Conservation (phyloP, 2,329 filamentous ascomycete genomes). For the Apiospora phragmitis region DNA sequence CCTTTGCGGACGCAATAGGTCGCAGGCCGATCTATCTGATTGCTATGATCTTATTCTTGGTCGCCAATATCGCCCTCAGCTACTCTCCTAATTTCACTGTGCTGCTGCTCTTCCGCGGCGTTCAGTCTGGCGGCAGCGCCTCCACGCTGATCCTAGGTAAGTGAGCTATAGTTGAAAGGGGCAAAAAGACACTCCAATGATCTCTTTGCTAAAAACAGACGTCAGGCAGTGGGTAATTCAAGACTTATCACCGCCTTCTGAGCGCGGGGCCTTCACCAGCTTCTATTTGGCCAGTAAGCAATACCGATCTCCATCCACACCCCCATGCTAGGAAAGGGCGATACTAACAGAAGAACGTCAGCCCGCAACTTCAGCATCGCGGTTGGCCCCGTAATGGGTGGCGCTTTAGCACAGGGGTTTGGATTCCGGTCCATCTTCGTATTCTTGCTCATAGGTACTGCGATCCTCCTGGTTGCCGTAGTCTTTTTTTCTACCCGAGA, state of each 20-base stretch:
- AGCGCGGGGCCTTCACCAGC: slow-evolving; percentile 31
- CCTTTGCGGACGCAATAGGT: slow-evolving; percentile 47
- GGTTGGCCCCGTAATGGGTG: slow-evolving; percentile 30
- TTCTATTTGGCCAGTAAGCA: slow-evolving; percentile 31
- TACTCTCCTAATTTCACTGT: slow-evolving; percentile 42
- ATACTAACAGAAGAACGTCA: slow-evolving; percentile 8
- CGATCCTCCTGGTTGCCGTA: slow-evolving; percentile 21
- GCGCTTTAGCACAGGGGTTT: background rate
- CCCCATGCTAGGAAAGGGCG: background rate
- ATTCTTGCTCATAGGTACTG: slow-evolving; percentile 10
- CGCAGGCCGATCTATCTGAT: slow-evolving; percentile 45
- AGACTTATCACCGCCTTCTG: slow-evolving; percentile 29
- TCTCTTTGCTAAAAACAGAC: background rate
- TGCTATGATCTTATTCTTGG: slow-evolving; percentile 47
- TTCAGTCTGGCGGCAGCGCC: slow-evolving; percentile 50
- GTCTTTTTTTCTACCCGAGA: slow-evolving; percentile 20
- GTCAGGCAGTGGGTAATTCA: slow-evolving; percentile 34
- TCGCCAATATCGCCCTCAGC: slow-evolving; percentile 46
- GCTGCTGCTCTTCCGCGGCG: slow-evolving; percentile 44
- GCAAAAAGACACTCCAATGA: no score
- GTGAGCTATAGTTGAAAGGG: background rate
- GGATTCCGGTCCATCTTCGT: slow-evolving; percentile 16
- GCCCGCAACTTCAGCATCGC: slow-evolving; percentile 30
- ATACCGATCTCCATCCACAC: background rate
- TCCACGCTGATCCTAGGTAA: slow-evolving; percentile 48